A percentile compares a stretch with the other conserved stretches of the same genome.
phyloP scores from a whole-genome alignment of 192 early-diverging fungal genomes.

The Entrophospora sp. region DNA sequence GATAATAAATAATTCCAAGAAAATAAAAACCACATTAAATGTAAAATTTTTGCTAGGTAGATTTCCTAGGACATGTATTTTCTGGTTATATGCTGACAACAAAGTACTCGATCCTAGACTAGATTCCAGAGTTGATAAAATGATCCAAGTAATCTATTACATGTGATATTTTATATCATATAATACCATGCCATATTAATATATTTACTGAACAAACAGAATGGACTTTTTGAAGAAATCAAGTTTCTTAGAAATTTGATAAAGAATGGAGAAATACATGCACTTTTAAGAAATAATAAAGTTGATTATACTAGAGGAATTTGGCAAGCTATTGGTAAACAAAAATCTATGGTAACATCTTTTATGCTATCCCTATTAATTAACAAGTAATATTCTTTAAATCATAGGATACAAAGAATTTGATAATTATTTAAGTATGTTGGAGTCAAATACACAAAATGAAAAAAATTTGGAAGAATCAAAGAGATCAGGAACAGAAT shows the following conservation, averaged over 20 bases:
- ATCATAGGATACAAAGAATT: slow-evolving; percentile 85
- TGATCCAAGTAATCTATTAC: slow-evolving; percentile 58
- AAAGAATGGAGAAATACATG: slow-evolving; percentile 34
- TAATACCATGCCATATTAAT: too few relatives aligned
- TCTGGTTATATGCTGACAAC: slow-evolving; percentile 82
- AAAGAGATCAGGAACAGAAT: slow-evolving; percentile 50
- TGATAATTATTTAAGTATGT: slow-evolving; percentile 52
- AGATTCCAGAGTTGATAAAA: slow-evolving; percentile 76
- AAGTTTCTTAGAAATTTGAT: slow-evolving; percentile 43
- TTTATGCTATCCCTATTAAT: not conserved
- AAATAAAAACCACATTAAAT: not conserved
- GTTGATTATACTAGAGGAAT: slow-evolving; percentile 57
- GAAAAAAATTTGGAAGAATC: not conserved
- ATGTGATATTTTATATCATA: not conserved
- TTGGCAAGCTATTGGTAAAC: slow-evolving; percentile 62
- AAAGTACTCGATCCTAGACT: slow-evolving; percentile 62
- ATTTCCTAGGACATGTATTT: slow-evolving; percentile 57
- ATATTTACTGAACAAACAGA: slow-evolving; percentile 20
- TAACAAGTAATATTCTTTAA: slow-evolving; percentile 14
- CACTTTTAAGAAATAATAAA: slow-evolving; percentile 37
- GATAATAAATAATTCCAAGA: not conserved
- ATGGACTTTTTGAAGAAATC: slow-evolving; percentile 49
- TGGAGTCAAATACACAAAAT: not conserved
- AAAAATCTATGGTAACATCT: not conserved
- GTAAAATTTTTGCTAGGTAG: slow-evolving; percentile 26